Base-by-base conservation (phyloP, 768 basidiomycete genomes). In the Lyophyllum shimeji region DNA sequence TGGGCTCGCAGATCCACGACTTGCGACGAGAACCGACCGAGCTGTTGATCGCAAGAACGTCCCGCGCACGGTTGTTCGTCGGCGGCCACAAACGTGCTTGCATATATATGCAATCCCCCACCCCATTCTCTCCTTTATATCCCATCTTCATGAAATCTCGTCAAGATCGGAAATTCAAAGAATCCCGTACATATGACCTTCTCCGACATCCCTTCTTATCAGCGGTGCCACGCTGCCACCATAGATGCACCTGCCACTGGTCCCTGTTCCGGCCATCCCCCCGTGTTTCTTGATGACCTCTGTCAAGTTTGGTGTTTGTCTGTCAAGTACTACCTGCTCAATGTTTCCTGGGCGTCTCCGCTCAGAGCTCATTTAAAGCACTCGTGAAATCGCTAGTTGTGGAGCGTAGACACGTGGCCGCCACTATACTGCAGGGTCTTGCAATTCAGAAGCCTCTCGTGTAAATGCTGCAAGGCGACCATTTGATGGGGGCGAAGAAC, bases 1-100 rank as follows among this genome's bases (percentile, higher is more conserved):
- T 84, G 55, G 81, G 71, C 66, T 78, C 77, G 65, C 71, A 73
- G 48, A 71, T 58, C 71, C 71, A 74, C 20, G 72, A 71, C 39
- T 69, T 68, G 46, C 69, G 68, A 45, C 63, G 66, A 45, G 34
- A 12, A 23, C 43, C 45, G 42, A 52, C 25, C 60, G 63, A 61
- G 42, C 53, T 63, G 58, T 62, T 61, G 64, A 64, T 60, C 54
- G 62, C 56, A 42, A 65, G 53, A 45, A 57, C 44, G 29, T 34
- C 53, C 48, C 60, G 52, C n/a, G 47, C 49, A 56, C 57, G 61
- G 37, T 58, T 52, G 44, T 60, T 63, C 40, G 52, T 52, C 56
- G 65, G 57, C 59, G 64, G 49, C 65, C 63, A 69, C 75, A 71
- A 76, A 78, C 76, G 76, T 78, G 75, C 72, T 65, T 77, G 71